Base-by-base conservation (phyloP, 768 basidiomycete genomes). In the Chiua virens region DNA sequence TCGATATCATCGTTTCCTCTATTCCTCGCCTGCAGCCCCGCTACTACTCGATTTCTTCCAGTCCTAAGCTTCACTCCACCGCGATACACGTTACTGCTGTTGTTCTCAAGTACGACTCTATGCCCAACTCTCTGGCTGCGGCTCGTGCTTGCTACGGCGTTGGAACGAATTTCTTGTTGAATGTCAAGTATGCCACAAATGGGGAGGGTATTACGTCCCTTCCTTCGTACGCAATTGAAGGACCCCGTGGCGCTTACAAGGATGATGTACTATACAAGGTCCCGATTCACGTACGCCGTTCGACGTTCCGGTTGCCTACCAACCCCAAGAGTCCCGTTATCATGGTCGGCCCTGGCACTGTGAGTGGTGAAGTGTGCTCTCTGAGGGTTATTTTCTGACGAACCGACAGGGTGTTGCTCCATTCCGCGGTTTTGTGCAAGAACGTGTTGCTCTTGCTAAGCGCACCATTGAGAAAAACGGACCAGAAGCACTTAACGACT, bases 321-420 rank as follows among this genome's bases (percentile, higher is more conserved):
- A 94, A 93, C 68, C 97, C 97, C 32, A 98, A 97, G 79, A 96
- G 90, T 53, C 97, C 97, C 2, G 88, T 99, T 45, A 92, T 99
- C 71, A 98, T 99, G 97, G 83, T 99, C 67, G 97, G 97, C 37
- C 97, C 97, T 54, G 97, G 97, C 47, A 99, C 95, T 50, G 94
- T 96, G 67, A 74, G 91, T 81, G 41, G 18, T 21, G 1, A 8
- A 25, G 25, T 28, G 14, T 18, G 23, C 48, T 4, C 22, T 21
- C 8, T 28, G 8, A n/a, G 38, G 11, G 2, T 37, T 14, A 10
- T 47, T 43, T 53, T 41, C 40, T 55, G 58, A 59, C 41, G 36
- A 42, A 20, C 38, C 55, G 36, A 55, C 51, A 96, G 93, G 97
- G 97, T 76, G 94, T 99, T 49, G 97, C 97, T 41, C 97, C 97